Base-by-base conservation (phyloP, 768 basidiomycete species). In the Serendipita sp. region DNA sequence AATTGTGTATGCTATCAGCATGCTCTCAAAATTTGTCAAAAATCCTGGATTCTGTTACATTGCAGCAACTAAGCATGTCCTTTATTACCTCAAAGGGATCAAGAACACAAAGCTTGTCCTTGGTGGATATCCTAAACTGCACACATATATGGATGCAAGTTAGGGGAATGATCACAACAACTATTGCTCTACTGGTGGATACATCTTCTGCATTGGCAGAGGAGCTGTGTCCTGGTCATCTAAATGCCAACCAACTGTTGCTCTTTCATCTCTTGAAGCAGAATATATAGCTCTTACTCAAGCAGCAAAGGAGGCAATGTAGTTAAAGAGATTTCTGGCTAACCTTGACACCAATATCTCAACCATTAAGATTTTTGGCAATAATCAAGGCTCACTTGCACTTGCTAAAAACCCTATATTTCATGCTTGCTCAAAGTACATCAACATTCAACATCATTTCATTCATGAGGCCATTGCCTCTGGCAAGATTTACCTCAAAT, bases 401-500 rank as follows among this genome's bases (percentile, higher is more conserved):
- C 60, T 75, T 22, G 42, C 70, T 0, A 64, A 69, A 44, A 66
- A 72, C 50, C 67, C 69, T 14, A 61, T 63, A 9, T 69, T 68
- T 63, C 75, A 75, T 50, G 53, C 65, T 7, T 63, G 71, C 13
- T 67, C 72, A 11, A 74, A 75, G 64, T 75, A 76, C 61, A 74
- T 76, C 51, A 68, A 72, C 31, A 68, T 75, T 17, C 68, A 68
- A 2, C 71, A 72, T 62, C 74, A 75, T 48, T 73, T 67, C 34
- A 65, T 73, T 22, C 67, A 72, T 0, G 66, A 74, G 17, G 33
- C 43, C 0, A 63, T 75, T 20, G 63, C 62, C 14, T 30, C 50
- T 20, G 62, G 61, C 2, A 26, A 34, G 0, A 60, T 69, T 50
- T 20, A 26, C 4, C 26, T 69, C 26, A 9, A 16, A 1, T 65